phyloP scores from a whole-genome alignment of 2,329 filamentous ascomycete species.

The Elsinoe arachidis region DNA sequence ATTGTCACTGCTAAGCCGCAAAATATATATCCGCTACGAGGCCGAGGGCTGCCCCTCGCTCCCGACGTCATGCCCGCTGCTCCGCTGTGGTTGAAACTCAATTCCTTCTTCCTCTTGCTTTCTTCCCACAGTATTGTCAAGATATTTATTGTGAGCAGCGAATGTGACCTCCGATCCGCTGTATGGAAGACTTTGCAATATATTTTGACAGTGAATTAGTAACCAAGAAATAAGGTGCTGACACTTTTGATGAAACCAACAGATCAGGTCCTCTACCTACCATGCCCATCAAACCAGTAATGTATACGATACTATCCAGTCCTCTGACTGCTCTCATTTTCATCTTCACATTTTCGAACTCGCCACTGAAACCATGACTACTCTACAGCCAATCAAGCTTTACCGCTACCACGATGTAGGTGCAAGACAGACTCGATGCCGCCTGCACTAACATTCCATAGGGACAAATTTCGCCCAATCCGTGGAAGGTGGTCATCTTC shows the following conservation, averaged over 20 bases:
- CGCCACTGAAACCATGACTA: not conserved
- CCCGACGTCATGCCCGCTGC: not conserved
- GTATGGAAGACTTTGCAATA: not conserved
- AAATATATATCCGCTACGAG: not conserved
- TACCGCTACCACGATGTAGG: not conserved
- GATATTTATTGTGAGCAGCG: not conserved
- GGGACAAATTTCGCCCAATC: constrained; percentile 28
- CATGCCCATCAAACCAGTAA: too few relatives aligned
- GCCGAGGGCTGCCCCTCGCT: not conserved
- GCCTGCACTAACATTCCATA: not conserved
- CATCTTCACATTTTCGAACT: not conserved
- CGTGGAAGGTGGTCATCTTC: constrained; percentile 37
- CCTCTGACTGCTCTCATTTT: too few relatives aligned
- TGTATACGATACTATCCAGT: too few relatives aligned
- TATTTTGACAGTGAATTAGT: too few relatives aligned
- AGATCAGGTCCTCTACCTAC: not conserved
- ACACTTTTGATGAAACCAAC: not conserved
- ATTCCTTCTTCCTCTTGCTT: not conserved
- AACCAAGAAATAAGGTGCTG: not conserved
- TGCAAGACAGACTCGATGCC: not conserved
- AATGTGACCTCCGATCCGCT: not conserved
- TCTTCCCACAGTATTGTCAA: not conserved
- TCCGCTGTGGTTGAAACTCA: not conserved
- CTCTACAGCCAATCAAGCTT: not conserved
- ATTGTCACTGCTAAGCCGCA: not conserved